Conservation (phyloP, 306 rosid species). For the Cyclanthera cordifolia region DNA sequence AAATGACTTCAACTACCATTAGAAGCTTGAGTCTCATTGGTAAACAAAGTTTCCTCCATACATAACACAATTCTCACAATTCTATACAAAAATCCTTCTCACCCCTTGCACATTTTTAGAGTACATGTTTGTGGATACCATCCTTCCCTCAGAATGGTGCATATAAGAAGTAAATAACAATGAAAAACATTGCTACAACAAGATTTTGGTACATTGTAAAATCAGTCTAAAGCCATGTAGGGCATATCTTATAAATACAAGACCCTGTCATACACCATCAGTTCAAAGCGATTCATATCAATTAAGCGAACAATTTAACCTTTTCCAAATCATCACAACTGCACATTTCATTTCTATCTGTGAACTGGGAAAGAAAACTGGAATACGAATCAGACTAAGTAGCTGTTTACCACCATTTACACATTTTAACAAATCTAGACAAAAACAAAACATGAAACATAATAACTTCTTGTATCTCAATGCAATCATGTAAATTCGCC, state of each 20-base stretch:
- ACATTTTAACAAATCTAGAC: slow-evolving; percentile 1
- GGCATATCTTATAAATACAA: neutral
- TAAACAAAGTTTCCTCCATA: neutral
- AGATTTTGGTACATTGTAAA: neutral
- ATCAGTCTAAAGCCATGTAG: neutral
- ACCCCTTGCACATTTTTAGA: neutral
- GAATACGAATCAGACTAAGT: neutral
- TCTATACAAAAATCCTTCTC: neutral
- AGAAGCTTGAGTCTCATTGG: neutral
- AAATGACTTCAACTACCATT: neutral
- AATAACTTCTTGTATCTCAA: neutral
- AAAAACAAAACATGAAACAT: neutral
- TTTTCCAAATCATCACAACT: neutral
- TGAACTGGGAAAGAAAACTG: neutral
- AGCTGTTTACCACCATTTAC: slow-evolving; percentile 1
- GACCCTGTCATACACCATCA: neutral
- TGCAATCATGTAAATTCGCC: slow-evolving; percentile 7
- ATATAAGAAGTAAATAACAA: no score
- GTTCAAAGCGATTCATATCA: neutral
- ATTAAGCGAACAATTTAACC: no score
- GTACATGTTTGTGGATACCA: neutral
- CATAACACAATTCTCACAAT: neutral
- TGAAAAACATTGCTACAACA: neutral
- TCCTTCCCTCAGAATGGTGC: neutral
- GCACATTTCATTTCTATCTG: no score